phyloP scores from a whole-genome alignment of 148 eudicot genomes.

The Linanthus parryae region DNA sequence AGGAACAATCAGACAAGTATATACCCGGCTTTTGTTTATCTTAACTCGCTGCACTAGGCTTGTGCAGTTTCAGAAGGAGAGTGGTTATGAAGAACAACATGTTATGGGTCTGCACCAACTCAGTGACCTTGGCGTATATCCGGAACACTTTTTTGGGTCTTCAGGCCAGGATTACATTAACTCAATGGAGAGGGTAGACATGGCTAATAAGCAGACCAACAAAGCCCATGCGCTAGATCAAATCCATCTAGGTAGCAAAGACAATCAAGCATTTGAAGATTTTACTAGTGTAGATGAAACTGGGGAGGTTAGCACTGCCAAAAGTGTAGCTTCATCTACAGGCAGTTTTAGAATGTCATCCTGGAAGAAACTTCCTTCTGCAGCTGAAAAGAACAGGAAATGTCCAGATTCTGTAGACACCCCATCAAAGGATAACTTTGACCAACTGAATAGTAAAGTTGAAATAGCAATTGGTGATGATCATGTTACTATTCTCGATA shows the following conservation, averaged over 20 bases:
- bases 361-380: constrained; percentile 88
- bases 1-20: constrained; percentile 82
- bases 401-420: constrained; percentile 36
- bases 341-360: constrained; percentile 85
- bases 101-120: constrained; percentile 61
- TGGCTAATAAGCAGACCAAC: constrained; percentile 26
- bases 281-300: constrained; percentile 26
- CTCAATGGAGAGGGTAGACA: constrained; percentile 25
- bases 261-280: constrained; percentile 18
- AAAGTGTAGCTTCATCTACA: constrained; percentile 62
- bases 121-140: constrained; percentile 93
- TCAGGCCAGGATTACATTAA: constrained; percentile 21
- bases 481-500: constrained; percentile 23
- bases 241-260: constrained; percentile 25
- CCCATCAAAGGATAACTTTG: constrained; percentile 44
- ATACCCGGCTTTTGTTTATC: constrained; percentile 89
- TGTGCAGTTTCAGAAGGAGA: constrained; percentile 87
- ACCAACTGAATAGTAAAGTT: constrained; percentile 30
- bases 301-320: constrained; percentile 67
- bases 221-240: constrained; percentile 38
- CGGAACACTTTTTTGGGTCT: constrained; percentile 34
- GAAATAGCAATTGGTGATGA: constrained; percentile 22
- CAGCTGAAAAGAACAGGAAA: constrained; percentile 50
- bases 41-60: constrained; percentile 92
- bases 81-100: constrained; percentile 79